These are phyloP conservation scores for Apiospora koreana DNA, from an alignment of 2,329 filamentous ascomycete species.

Conservation along the genomic window DNA sequence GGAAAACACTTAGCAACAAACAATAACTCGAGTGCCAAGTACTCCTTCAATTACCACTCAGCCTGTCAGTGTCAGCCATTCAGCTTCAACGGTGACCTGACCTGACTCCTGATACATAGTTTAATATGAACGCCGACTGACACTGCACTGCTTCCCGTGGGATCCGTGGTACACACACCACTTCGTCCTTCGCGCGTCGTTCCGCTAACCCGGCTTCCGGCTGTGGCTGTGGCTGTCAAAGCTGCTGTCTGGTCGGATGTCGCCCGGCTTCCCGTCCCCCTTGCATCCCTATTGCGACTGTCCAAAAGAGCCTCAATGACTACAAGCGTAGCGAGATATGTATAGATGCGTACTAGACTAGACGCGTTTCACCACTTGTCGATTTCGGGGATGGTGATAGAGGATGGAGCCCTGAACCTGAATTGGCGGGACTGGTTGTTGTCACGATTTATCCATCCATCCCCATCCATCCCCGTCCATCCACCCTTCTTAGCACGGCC, in stretches of 20 bases:
- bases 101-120: background rate
- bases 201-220: background rate
- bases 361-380: background rate
- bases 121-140: too few species aligned
- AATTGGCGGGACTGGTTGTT: background rate
- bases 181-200: too few species aligned
- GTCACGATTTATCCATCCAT: background rate
- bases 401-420: background rate
- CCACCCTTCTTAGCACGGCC: background rate
- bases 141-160: background rate
- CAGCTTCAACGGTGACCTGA: background rate
- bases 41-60: background rate
- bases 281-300: background rate
- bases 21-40: too few species aligned
- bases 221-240: too few species aligned
- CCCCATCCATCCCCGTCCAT: too few species aligned
- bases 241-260: too few species aligned
- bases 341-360: background rate
- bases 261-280: background rate
- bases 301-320: background rate
- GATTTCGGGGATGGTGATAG: background rate
- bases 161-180: background rate
- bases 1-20: background rate
- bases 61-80: too few species aligned
- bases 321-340: background rate